Percentiles rank a stretch among this genome's conserved stretches.
phyloP scores from a whole-genome alignment of 768 basidiomycete genomes.

The Cytidiella melzeri region DNA sequence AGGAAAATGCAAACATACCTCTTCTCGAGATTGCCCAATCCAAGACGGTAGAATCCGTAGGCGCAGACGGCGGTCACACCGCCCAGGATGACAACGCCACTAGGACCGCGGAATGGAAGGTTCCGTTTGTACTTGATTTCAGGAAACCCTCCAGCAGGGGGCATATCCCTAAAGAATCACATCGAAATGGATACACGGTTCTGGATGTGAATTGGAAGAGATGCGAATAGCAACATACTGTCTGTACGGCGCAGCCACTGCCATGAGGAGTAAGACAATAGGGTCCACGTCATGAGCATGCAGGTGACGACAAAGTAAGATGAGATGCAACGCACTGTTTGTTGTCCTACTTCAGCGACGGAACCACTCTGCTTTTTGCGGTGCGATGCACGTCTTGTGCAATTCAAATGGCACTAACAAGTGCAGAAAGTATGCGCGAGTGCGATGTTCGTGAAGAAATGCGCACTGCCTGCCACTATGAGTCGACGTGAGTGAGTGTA shows the following conservation, averaged over 20 bases:
- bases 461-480: neutral
- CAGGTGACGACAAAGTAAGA: neutral
- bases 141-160: constrained; percentile 90
- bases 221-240: constrained; percentile 49
- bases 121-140: constrained; percentile 93
- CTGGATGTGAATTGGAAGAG: too few relatives aligned
- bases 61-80: constrained; percentile 82
- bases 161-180: constrained; percentile 81
- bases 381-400: neutral
- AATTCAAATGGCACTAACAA: neutral
- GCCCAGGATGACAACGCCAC: constrained; percentile 78
- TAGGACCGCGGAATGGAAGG: constrained; percentile 82
- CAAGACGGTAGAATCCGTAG: constrained; percentile 89
- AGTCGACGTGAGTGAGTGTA: neutral
- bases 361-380: neutral
- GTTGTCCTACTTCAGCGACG: neutral
- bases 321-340: constrained; percentile 7
- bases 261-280: neutral
- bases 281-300: neutral
- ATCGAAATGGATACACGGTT: too few relatives aligned
- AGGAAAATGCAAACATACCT: constrained; percentile 80
- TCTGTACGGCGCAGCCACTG: constrained; percentile 58
- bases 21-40: constrained; percentile 87
- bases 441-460: neutral
- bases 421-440: neutral